Conservation (phyloP, 352 stramenopile genomes). For the Phytophthora niederhauseri region DNA sequence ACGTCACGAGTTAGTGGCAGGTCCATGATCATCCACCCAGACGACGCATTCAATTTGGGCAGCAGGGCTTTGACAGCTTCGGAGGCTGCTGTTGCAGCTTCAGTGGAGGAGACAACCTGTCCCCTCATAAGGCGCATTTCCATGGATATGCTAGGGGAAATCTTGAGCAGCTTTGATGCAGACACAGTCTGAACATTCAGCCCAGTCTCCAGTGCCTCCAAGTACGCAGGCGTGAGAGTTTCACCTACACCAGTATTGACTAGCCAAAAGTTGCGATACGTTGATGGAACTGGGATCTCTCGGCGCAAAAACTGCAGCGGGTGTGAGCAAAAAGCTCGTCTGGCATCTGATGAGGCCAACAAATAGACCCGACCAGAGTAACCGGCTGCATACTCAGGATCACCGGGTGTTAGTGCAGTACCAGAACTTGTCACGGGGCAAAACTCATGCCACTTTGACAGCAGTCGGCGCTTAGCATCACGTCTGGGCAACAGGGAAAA, state of each 20-base stretch:
- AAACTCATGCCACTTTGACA: constrained; percentile 72
- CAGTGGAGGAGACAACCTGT: constrained; percentile 29
- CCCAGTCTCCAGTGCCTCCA: constrained; percentile 25
- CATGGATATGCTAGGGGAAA: constrained; percentile 35
- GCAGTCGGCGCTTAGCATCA: constrained; percentile 21
- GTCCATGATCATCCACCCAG: constrained; percentile 61
- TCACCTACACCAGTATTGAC: constrained; percentile 26
- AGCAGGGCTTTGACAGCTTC: constrained; percentile 28
- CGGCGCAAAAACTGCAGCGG: constrained; percentile 55
- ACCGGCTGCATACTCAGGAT: constrained; percentile 46
- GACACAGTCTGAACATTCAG: constrained; percentile 32
- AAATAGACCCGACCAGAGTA: constrained; percentile 65
- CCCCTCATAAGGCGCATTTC: constrained; percentile 50
- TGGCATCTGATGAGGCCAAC: constrained; percentile 38
- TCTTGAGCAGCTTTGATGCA: constrained; percentile 35
- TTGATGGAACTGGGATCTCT: constrained; percentile 30
- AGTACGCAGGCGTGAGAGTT: constrained; percentile 23
- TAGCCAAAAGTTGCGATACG: constrained; percentile 49
- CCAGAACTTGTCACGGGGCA: constrained; percentile 49
- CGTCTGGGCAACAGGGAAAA: constrained; percentile 31
- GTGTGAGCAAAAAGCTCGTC: constrained; percentile 45
- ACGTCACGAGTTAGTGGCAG: constrained; percentile 47
- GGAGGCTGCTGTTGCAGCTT: constrained; percentile 32
- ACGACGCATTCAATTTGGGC: constrained; percentile 10
- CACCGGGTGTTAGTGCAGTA: constrained; percentile 36